These are phyloP conservation scores for Iberis pinnata DNA, from an alignment of 345 rosid species.

Conservation along the genomic window DNA sequence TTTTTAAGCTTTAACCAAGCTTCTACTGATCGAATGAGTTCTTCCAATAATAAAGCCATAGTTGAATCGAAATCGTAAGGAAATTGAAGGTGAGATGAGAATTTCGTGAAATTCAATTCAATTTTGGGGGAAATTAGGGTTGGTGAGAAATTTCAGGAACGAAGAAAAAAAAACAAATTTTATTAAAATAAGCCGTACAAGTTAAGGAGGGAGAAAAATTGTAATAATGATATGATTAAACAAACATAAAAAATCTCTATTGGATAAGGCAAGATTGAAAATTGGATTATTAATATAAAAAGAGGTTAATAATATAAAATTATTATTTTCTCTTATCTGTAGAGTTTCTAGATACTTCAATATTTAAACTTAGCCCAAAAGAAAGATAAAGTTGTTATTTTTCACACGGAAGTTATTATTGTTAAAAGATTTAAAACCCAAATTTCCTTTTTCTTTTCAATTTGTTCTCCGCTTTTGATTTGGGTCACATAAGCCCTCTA, in stretches of 20 bases:
- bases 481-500: too few species aligned
- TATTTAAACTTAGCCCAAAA: too few species aligned
- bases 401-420: too few species aligned
- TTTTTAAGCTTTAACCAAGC: constrained; percentile 49
- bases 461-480: too few species aligned
- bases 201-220: constrained; percentile 14
- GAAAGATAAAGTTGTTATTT: too few species aligned
- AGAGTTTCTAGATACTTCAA: neutral
- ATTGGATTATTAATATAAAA: too few species aligned
- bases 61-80: neutral
- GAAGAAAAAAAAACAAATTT: neutral
- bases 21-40: constrained; percentile 67
- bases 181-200: constrained; percentile 26
- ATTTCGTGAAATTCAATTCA: neutral
- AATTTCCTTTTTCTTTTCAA: too few species aligned
- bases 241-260: too few species aligned
- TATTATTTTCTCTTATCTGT: neutral
- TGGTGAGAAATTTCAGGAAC: constrained; percentile 12
- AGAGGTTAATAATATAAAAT: too few species aligned
- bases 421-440: too few species aligned
- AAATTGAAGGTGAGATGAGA: constrained; percentile 5
- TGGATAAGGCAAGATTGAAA: neutral
- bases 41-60: constrained; percentile 65
- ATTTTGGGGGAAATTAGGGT: constrained; percentile 18
- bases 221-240: neutral